phyloP scores from a whole-genome alignment of 2,329 filamentous ascomycete genomes.

The Exophiala mesophila region DNA sequence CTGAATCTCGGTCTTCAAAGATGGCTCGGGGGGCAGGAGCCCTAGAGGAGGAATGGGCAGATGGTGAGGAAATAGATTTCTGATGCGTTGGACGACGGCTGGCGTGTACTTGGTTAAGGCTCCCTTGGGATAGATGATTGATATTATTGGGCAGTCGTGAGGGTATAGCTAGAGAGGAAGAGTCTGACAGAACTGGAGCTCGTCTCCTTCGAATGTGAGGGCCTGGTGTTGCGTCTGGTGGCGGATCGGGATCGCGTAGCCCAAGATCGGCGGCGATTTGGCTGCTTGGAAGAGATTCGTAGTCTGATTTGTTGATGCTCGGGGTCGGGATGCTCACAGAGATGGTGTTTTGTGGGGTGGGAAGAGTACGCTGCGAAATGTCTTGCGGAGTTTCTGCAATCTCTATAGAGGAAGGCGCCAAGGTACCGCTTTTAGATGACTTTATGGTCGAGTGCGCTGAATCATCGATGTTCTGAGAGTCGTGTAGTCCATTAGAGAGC shows the following conservation, averaged over 20 bases:
- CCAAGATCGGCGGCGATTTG: slow-evolving; percentile 10
- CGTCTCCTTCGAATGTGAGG: neutral
- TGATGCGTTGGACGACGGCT: too few species aligned
- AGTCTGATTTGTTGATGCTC: slow-evolving; percentile 14
- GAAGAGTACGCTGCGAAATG: slow-evolving; percentile 2
- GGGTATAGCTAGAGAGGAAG: neutral
- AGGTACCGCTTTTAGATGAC: neutral
- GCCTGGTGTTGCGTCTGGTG: neutral
- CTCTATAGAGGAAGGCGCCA: slow-evolving; percentile 13
- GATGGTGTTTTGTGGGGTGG: slow-evolving; percentile 2
- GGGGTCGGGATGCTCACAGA: slow-evolving; percentile 12
- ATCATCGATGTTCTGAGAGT: too few species aligned
- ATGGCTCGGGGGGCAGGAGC: neutral
- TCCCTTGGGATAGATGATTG: neutral
- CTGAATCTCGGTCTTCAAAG: neutral
- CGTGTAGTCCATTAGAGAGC: too few species aligned
- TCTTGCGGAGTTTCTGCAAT: slow-evolving; percentile 21
- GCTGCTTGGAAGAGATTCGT: slow-evolving; percentile 19
- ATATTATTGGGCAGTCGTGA: neutral
- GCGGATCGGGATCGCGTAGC: neutral
- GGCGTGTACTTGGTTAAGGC: neutral
- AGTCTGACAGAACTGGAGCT: neutral
- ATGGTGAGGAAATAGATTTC: too few species aligned
- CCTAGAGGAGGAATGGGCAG: slow-evolving; percentile 1
- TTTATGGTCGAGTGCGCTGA: neutral